These are phyloP conservation scores for Porcisia deanei DNA, from an alignment of 208 protist genomes.

Conservation along the genomic window DNA sequence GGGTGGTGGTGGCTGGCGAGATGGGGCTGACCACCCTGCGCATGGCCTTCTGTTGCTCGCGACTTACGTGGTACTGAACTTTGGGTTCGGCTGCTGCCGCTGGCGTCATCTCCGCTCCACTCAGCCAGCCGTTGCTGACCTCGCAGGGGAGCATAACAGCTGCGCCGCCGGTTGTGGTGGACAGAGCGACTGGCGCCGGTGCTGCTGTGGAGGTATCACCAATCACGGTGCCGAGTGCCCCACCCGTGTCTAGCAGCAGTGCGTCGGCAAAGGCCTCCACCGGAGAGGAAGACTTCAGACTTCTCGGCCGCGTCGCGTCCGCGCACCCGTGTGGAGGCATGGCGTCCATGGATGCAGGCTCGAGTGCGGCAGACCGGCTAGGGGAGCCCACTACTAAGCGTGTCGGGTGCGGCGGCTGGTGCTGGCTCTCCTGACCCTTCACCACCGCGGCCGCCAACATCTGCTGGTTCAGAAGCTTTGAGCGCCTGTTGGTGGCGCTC, in stretches of 20 bases:
- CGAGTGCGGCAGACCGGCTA: background rate
- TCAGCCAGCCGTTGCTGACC: background rate
- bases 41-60: background rate
- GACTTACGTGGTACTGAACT: background rate
- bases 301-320: background rate
- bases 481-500: background rate
- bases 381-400: background rate
- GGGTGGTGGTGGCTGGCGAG: background rate
- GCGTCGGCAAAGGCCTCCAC: constrained; percentile 57
- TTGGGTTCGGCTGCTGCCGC: background rate
- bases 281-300: constrained; percentile 12
- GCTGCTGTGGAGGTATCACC: background rate
- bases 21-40: background rate
- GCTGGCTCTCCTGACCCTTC: background rate
- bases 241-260: constrained; percentile 30
- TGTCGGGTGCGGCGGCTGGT: background rate
- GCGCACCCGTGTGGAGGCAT: background rate
- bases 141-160: background rate
- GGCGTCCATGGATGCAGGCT: background rate
- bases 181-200: constrained; percentile 15
- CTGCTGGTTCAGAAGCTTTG: background rate
- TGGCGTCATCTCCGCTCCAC: background rate
- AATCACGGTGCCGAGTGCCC: background rate
- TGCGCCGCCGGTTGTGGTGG: constrained; percentile 2
- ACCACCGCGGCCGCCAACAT: background rate